Base-by-base conservation (phyloP, 2,329 filamentous ascomycete species). In the Nothomitra cinnamomea region DNA sequence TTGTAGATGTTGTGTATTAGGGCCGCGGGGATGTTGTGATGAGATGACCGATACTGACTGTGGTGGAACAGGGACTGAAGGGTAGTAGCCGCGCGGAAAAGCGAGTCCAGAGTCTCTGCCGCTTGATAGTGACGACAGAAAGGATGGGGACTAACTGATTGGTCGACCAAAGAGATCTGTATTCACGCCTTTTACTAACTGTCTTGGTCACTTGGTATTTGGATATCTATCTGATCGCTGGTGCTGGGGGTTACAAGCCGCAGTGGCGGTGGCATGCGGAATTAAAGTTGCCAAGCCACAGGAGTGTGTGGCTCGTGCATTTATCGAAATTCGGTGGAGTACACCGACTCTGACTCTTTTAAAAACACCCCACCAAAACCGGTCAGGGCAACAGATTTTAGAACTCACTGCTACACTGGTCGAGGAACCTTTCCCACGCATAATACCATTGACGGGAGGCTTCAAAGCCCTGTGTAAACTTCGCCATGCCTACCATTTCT, bases 401-500 rank as follows among this genome's bases (percentile, higher is more conserved):
- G 7, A 13, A 32, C 45, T 49, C 15, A 17, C 45, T 28, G 2
- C 43, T 17, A 28, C 15, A 35, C 24, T 19, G 7, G 25, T 4
- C 24, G 19, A 7, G 25, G 19, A 19, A 19, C 21, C 17, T n/a
- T 2, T 24, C 12, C 32, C 17, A 12, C 15, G 13, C 13, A 10
- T 12, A 1, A 1, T 19, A 19, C 25, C n/a, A 2, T 24, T 13
- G 25, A 10, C 15, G 6, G 13, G 13, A 17, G 19, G 24, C 45
- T 25, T 13, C 25, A 10, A 12, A 19, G 13, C 45, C 4, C 10
- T 2, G 24, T 17, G 22, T 13, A 8, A 4, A 49, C 43, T 13
- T 32, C 21, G 19, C 6, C 25, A 95, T 95, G 92, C 92, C 92
- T 71, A 98, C 92, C 67, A 95, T 98, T 63, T 78, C 83, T 62